Evolutionary conservation across 768 basidiomycete species (phyloP).

Genomic region (Leccinum olivaceopallidum): DNA sequence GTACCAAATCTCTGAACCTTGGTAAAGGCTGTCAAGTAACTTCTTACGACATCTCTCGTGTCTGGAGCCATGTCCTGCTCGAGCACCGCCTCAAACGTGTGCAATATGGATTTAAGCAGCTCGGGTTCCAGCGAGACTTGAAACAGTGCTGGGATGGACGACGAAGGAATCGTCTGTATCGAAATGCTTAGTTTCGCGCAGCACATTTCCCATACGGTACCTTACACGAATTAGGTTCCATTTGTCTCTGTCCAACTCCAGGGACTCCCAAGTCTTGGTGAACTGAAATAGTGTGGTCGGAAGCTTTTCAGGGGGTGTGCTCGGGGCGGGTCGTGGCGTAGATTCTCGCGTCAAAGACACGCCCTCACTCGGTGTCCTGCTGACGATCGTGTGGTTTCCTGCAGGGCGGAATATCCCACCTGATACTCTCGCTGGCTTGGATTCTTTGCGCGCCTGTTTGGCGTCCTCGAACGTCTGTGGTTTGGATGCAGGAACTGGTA

Average conservation of each 20-base stretch:
- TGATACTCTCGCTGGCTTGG: slow-evolving; percentile 48
- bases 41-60: slow-evolving; percentile 31
- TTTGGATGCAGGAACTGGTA: slow-evolving; percentile 14
- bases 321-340: slow-evolving; percentile 1
- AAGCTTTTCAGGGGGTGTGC: slow-evolving; percentile 22
- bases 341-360: slow-evolving; percentile 7
- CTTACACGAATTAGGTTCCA: slow-evolving; percentile 64
- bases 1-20: slow-evolving; percentile 63
- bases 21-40: slow-evolving; percentile 55
- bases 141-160: slow-evolving; percentile 60
- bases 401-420: slow-evolving; percentile 73
- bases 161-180: slow-evolving; percentile 53
- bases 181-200: neutral
- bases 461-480: slow-evolving; percentile 55
- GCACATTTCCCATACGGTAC: neutral
- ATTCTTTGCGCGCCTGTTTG: slow-evolving; percentile 53
- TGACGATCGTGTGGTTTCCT: slow-evolving; percentile 61
- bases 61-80: slow-evolving; percentile 14
- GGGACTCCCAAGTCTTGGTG: slow-evolving; percentile 54
- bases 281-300: slow-evolving; percentile 62
- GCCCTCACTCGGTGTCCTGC: slow-evolving; percentile 29
- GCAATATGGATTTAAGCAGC: slow-evolving; percentile 57
- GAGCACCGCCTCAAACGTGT: slow-evolving; percentile 44
- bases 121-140: slow-evolving; percentile 69
- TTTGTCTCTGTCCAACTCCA: slow-evolving; percentile 41